These are phyloP conservation scores for Russula dissimulans DNA, from an alignment of 768 basidiomycete species.

Conservation along the genomic window DNA sequence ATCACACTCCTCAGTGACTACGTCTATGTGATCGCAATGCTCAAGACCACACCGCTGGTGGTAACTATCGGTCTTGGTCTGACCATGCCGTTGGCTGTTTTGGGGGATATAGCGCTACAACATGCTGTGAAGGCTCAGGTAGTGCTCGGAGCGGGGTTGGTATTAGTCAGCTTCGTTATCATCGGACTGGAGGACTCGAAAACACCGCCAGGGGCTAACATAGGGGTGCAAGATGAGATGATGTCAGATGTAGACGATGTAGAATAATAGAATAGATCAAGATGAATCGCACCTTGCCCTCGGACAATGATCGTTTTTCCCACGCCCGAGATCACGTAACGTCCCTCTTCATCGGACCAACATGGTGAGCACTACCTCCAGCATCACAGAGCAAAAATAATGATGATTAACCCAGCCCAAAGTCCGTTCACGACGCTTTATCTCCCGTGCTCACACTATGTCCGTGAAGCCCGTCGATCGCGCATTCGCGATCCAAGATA, in stretches of 20 bases:
- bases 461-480: constrained; percentile 43
- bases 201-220: constrained; percentile 12
- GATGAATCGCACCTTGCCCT: too few relatives aligned
- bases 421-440: constrained; percentile 34
- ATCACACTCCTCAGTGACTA: constrained; percentile 83
- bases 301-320: neutral
- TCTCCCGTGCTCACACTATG: constrained; percentile 35
- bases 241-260: too few relatives aligned
- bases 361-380: constrained; percentile 9
- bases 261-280: neutral
- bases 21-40: constrained; percentile 82
- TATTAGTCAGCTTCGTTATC: constrained; percentile 67
- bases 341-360: neutral
- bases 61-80: constrained; percentile 89
- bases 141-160: constrained; percentile 65
- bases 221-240: neutral
- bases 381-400: neutral
- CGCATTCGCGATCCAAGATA: constrained; percentile 41
- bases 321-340: neutral
- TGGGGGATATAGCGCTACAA: constrained; percentile 66
- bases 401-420: constrained; percentile 22
- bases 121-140: constrained; percentile 50
- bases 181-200: constrained; percentile 50
- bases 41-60: constrained; percentile 92
- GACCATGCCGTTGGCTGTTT: constrained; percentile 85